Percentiles rank a stretch among this genome's conserved stretches.
phyloP scores from a whole-genome alignment of 352 stramenopile genomes.

The Plasmopara viticola region DNA sequence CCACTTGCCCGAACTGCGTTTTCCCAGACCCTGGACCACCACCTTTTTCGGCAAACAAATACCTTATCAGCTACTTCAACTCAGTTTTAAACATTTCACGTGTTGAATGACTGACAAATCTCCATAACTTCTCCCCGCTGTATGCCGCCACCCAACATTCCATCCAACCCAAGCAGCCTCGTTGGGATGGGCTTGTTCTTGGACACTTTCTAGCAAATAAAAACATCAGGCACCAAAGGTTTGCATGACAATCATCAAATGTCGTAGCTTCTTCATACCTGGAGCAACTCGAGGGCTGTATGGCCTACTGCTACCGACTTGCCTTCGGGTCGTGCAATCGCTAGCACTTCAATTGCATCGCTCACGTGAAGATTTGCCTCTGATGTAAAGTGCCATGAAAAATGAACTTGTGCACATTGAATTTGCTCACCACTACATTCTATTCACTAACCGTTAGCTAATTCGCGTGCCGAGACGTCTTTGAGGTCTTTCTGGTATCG shows the following conservation, averaged over 20 bases:
- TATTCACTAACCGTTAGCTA: conserved; percentile 39
- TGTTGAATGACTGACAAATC: conserved; percentile 39
- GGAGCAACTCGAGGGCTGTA: conserved; percentile 40
- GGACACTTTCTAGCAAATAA: conserved; percentile 25
- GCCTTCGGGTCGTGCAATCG: conserved; percentile 10
- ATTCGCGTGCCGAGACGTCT: conserved; percentile 42
- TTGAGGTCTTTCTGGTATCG: conserved; percentile 48
- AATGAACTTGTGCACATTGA: background rate
- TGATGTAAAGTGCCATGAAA: conserved; percentile 8
- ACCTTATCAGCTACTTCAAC: background rate
- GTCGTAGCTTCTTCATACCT: conserved; percentile 17
- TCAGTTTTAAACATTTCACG: background rate
- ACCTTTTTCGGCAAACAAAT: conserved; percentile 16
- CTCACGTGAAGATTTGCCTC: conserved; percentile 36
- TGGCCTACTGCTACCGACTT: conserved; percentile 20
- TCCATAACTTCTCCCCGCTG: conserved; percentile 68
- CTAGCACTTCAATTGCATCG: conserved; percentile 29
- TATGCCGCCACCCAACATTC: conserved; percentile 57
- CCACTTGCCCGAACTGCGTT: conserved; percentile 51
- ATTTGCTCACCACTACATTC: background rate
- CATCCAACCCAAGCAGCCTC: conserved; percentile 41
- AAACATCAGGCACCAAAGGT: background rate
- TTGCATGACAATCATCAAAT: background rate
- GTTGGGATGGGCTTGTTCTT: conserved; percentile 33
- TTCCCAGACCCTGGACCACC: conserved; percentile 66